Base-by-base conservation (phyloP, 73 alveolate species). In the Blepharisma japonicum region DNA sequence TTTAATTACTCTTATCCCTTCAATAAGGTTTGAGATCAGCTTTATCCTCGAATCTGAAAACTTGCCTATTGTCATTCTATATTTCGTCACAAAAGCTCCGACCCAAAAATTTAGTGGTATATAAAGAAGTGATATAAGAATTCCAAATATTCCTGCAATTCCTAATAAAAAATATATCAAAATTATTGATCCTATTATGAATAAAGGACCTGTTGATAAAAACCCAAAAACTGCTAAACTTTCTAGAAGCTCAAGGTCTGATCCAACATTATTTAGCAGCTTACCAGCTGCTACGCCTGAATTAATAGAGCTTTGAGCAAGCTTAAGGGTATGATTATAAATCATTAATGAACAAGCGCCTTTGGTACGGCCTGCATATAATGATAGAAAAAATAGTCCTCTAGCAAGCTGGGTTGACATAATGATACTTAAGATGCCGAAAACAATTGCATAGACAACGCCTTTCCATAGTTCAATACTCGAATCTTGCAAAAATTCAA, bases 1-100 rank as follows among this genome's bases (percentile, higher is more conserved):
- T 68, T 83, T 83, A 0, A 83, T 77, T 5, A 83, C 53, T 61
- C 82, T 21, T 5, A 83, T 83, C 23, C 90, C 86, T 21, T 83
- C 90, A 4, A 83, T 61, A 7, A 83, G 42, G 45, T 83, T 79
- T 11, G 67, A 56, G 1, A 83, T 83, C 32, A 83, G 8, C 45
- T 83, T 83, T 5, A 83, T 46, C 14, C 90, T 76, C 7, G 38
- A 38, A 77, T 83, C 90, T 42, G 39, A n/a, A 2, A 61, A 9
- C 14, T 8, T 14, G 23, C 18, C 47, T 0, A 39, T 25, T 14
- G 14, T 25, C 14, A 25, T 25, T 20, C 74, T n/a, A 25, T 18
- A 20, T 39, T 25, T 61, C 46, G 18, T 14, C 14, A 25, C 11
- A 9, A 61, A 25, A 14, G 14, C 23, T 25, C 74, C 74, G 0